Base-by-base conservation (phyloP, 2,329 filamentous ascomycete genomes). In the Ophiocordyceps camponoti-leonardi region DNA sequence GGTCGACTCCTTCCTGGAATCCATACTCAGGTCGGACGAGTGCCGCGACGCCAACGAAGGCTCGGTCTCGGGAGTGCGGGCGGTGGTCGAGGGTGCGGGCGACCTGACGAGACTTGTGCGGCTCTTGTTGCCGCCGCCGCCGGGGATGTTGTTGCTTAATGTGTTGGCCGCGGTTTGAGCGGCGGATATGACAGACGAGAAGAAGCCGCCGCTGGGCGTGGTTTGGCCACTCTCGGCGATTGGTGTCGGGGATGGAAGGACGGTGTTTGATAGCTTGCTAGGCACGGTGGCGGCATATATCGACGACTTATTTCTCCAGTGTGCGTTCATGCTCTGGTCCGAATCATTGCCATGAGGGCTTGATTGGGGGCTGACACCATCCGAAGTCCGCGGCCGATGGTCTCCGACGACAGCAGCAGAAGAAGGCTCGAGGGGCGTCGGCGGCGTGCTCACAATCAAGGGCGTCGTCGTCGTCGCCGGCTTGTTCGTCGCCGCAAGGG, bases 131-230 rank as follows among this genome's bases (percentile, higher is more conserved):
- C n/a, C n/a, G 31, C 54, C 59, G n/a, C 66, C 66, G 58, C 79
- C 88, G 43, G 77, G 76, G 42, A 95, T 81, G 43, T 80, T 86
- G 50, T 75, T 85, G 53, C 74, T 86, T 5, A 88, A 61, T 18
- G 77, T 79, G 51, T 69, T 86, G 14, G 88, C 87, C 41, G 90
- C 90, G 72, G 83, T 95, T 62, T 96, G 90, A 18, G 92, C 92
- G 42, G 83, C 90, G 39, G 86, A 90, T 51, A 98, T 78, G 58
- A 98, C 84, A 23, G 85, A 88, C 5, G 86, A 94, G 64, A 98
- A 96, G 67, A 98, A 96, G 1, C 87, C 81, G 46, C 75, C 72
- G 28, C 74, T 77, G 56, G 58, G 56, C 49, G 76, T 78, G n/a
- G 67, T 58, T 46, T 61, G 54, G 54, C 80, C 80, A 61, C 64